Evolutionary conservation across 163 green algal genomes (phyloP), one percentile per base, ranked within the genome.

Genomic region (Chlamydomonas reinhardtii): DNA sequence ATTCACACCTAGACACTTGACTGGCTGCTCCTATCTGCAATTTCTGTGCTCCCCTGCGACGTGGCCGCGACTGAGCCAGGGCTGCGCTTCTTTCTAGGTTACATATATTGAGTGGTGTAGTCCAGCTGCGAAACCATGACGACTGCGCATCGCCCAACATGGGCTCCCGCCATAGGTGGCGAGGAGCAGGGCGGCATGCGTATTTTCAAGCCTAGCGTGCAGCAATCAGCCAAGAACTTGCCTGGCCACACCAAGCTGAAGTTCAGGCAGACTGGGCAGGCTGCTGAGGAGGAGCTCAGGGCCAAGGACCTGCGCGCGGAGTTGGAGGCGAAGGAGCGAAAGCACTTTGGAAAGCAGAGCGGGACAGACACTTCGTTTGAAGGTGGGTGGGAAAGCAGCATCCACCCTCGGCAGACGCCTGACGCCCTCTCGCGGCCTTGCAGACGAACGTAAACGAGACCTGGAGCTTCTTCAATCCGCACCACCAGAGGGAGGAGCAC

Each of bases 81-180:
- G 11, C 9, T 56, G 48, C 1, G 11, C 48, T 56, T 9, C 8
- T 2, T 56, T 56, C 48, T 17, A 19, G 2, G 9, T 14, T 56
- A 48, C 39, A 56, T 56, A 22, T 56, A 2, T 56, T 17, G 19
- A 1, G 6, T 56, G 48, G 14, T 56, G 48, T 56, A 56, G 48
- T 22, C 48, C 9, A 19, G 48, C 48, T 2, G 14, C 48, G 48
- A 12, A 56, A 24, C 12, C 24, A 98, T 98, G 96, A 98, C 96
- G 11, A 98, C 96, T 52, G 96, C 96, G 22, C 96, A 99, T 80
- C 90, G 96, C 16, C 96, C 96, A 24, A 99, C 96, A 72, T 98
- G 96, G 95, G 95, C 94, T 0, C 93, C 96, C 17, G 96, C 96
- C 37, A 94, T 95, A 76, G 96, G 96, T 76, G 93, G 93, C 25